Evolutionary conservation across 2,329 filamentous ascomycete genomes (phyloP).

Genomic region (Drechslera avenae): DNA sequence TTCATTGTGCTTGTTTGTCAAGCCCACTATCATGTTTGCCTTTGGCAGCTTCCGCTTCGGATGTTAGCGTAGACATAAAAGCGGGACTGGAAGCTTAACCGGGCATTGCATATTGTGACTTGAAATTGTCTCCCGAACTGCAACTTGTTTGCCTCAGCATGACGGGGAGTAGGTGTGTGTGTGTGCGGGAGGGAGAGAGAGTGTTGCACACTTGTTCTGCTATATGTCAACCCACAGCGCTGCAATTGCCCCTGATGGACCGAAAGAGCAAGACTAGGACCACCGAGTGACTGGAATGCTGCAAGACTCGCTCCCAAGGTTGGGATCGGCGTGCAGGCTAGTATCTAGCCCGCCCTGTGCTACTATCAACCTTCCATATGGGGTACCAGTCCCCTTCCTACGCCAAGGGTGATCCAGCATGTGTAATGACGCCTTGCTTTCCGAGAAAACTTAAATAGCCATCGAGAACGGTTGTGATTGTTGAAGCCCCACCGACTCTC

Average conservation of each 20-base stretch:
- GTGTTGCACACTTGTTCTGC: no score
- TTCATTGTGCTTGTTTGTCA: conserved; percentile 19
- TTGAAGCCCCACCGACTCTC: not conserved
- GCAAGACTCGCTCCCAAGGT: not conserved
- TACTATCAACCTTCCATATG: conserved; percentile 7
- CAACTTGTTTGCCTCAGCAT: no score
- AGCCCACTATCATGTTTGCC: not conserved
- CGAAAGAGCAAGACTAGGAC: not conserved
- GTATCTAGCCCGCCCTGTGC: not conserved
- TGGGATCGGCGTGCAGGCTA: conserved; percentile 7
- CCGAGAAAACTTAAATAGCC: conserved; percentile 9
- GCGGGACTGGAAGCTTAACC: not conserved
- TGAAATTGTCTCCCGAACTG: not conserved
- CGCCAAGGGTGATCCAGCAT: conserved; percentile 2
- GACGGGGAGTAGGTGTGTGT: no score
- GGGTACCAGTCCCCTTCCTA: not conserved
- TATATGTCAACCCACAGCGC: not conserved
- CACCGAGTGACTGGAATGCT: not conserved
- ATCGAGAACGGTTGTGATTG: conserved; percentile 2
- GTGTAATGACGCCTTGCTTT: conserved; percentile 1
- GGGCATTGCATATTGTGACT: not conserved
- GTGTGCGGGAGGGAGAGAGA: no score
- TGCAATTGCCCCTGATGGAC: not conserved
- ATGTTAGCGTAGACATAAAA: conserved; percentile 1
- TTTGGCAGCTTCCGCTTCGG: conserved; percentile 13